phyloP scores from a whole-genome alignment of 108 stramenopile genomes.

The Cyclotella cryptica region DNA sequence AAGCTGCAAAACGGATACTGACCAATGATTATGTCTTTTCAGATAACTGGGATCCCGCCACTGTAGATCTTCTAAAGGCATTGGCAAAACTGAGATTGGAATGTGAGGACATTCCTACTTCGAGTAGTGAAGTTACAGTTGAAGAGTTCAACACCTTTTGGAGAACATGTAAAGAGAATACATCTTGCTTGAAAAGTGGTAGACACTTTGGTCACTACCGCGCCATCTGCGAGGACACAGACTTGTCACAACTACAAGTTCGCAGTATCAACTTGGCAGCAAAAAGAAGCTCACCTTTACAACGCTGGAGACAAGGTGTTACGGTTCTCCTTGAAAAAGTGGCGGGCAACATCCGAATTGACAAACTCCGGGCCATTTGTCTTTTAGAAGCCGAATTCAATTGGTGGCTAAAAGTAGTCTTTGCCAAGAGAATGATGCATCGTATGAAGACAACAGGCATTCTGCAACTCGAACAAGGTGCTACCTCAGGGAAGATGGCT shows the following conservation, averaged over 20 bases:
- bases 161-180: neutral
- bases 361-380: slow-evolving; percentile 27
- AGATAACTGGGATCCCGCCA: too few relatives aligned
- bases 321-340: slow-evolving; percentile 33
- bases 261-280: neutral
- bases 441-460: neutral
- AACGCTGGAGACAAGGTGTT: slow-evolving; percentile 16
- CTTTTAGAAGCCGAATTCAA: slow-evolving; percentile 38
- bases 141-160: slow-evolving; percentile 26
- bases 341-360: slow-evolving; percentile 11
- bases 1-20: too few relatives aligned
- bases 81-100: too few relatives aligned
- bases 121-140: too few relatives aligned
- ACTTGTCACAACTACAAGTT: neutral
- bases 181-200: neutral
- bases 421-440: slow-evolving; percentile 30
- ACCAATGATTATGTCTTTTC: too few relatives aligned
- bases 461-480: slow-evolving; percentile 6
- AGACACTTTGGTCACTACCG: slow-evolving; percentile 30
- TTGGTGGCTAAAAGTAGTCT: slow-evolving; percentile 17
- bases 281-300: neutral
- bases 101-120: too few relatives aligned
- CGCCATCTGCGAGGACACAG: neutral
- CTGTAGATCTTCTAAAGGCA: too few relatives aligned
- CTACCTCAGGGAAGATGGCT: neutral